phyloP scores from a whole-genome alignment of 1,139 yeast species.

The Tardiomyces blankii region DNA sequence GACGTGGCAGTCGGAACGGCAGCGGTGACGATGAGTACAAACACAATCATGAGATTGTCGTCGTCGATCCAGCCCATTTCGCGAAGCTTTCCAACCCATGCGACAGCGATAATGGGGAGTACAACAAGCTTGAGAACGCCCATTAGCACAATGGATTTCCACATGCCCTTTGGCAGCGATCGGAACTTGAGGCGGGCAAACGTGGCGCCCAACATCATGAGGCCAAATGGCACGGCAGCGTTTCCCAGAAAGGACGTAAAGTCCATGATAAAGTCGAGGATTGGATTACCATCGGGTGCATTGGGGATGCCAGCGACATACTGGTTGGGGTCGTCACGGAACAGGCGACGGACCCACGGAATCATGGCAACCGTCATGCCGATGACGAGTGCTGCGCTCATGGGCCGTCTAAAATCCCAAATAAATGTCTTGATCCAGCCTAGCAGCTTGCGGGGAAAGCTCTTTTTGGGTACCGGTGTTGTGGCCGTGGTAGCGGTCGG shows the following conservation, averaged over 20 bases:
- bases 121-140: conserved; percentile 38
- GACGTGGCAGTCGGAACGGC: conserved; percentile 85
- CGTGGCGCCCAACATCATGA: conserved; percentile 75
- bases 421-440: conserved; percentile 17
- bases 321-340: conserved; percentile 24
- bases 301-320: conserved; percentile 38
- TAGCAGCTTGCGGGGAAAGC: neutral
- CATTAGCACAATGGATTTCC: conserved; percentile 45
- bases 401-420: conserved; percentile 59
- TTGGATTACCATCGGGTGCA: conserved; percentile 82
- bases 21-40: conserved; percentile 64
- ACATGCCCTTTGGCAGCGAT: conserved; percentile 54
- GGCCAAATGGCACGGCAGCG: conserved; percentile 83
- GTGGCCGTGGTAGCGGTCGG: no score
- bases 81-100: conserved; percentile 41
- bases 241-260: conserved; percentile 67
- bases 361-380: conserved; percentile 65
- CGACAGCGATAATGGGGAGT: conserved; percentile 51
- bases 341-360: conserved; percentile 77
- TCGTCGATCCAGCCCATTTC: conserved; percentile 37
- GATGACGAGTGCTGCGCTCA: conserved; percentile 50
- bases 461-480: neutral
- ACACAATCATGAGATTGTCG: conserved; percentile 48
- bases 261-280: conserved; percentile 76
- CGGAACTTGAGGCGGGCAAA: conserved; percentile 58